Percentiles rank a stretch among this genome's conserved stretches.
These are phyloP conservation scores for Monilinia laxa DNA, from an alignment of 2,329 filamentous ascomycete species.

Conservation along the genomic window DNA sequence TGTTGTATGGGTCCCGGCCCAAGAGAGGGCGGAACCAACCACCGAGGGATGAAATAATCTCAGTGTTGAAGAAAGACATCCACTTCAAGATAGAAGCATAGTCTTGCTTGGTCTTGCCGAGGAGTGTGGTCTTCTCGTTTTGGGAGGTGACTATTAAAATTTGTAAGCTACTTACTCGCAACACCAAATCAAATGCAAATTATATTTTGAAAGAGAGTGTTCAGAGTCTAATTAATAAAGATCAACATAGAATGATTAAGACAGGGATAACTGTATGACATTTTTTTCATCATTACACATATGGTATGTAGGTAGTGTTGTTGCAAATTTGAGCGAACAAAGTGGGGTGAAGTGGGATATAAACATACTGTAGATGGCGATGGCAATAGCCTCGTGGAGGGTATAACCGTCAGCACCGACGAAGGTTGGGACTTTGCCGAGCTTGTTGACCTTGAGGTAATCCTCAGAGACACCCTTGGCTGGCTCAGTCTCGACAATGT, in stretches of 20 bases:
- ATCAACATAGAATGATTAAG: conserved; percentile 90
- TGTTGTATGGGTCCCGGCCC: conserved; percentile 87
- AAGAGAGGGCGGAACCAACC: conserved; percentile 84
- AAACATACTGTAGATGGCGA: conserved; percentile 93
- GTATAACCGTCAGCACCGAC: conserved; percentile 87
- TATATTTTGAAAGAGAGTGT: conserved; percentile 41
- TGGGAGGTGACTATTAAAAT: conserved; percentile 80
- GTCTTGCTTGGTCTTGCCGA: conserved; percentile 99
- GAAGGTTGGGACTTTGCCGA: conserved; percentile 91
- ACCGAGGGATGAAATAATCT: conserved; percentile 72
- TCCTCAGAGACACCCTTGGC: conserved; percentile 65
- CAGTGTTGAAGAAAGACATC: conserved; percentile 94
- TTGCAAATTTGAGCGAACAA: conserved; percentile 22
- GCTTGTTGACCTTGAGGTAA: conserved; percentile 81
- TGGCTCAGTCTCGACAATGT: conserved; percentile 72
- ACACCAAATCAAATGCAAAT: conserved; percentile 25
- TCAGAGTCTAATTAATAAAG: conserved; percentile 75
- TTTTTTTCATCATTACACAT: conserved; percentile 47
- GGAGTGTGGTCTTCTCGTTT: conserved; percentile 99
- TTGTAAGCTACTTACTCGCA: conserved; percentile 30
- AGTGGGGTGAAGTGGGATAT: conserved; percentile 16
- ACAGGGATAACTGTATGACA: conserved; percentile 97
- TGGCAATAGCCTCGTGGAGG: conserved; percentile 87
- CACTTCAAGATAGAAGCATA: conserved; percentile 94
- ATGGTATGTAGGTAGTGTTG: conserved; percentile 15